phyloP scores from a whole-genome alignment of 495 filamentous ascomycete species.

The Tuber melanosporum region DNA sequence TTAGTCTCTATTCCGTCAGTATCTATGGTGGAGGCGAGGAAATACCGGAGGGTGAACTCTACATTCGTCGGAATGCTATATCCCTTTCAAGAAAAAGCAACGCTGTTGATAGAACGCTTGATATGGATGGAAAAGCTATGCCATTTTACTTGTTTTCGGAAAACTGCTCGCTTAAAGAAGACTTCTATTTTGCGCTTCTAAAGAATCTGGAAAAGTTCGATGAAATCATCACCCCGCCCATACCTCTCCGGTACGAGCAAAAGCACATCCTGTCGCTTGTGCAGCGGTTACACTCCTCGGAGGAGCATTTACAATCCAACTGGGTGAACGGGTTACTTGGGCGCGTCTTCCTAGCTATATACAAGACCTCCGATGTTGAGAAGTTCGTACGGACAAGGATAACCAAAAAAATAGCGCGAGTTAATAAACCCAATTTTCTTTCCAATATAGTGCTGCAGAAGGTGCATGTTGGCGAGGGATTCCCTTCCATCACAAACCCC shows the following conservation, averaged over 20 bases:
- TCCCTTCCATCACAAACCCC: slow-evolving; percentile 84
- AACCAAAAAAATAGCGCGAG: slow-evolving; percentile 90
- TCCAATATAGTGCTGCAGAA: slow-evolving; percentile 69
- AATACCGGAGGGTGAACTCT: slow-evolving; percentile 87
- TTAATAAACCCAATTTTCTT: slow-evolving; percentile 84
- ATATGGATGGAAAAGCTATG: slow-evolving; percentile 51
- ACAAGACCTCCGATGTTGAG: slow-evolving; percentile 76
- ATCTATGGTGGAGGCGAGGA: slow-evolving; percentile 74
- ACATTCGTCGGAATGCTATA: slow-evolving; percentile 91
- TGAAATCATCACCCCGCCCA: slow-evolving; percentile 51
- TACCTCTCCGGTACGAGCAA: slow-evolving; percentile 69
- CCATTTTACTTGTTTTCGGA: slow-evolving; percentile 94
- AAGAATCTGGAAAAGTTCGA: slow-evolving; percentile 67
- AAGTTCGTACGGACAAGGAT: slow-evolving; percentile 75
- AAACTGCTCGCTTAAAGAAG: slow-evolving; percentile 90
- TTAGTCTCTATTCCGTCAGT: slow-evolving; percentile 78
- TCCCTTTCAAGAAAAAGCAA: slow-evolving; percentile 67
- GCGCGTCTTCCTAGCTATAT: slow-evolving; percentile 76
- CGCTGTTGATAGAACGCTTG: slow-evolving; percentile 51
- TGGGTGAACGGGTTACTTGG: slow-evolving; percentile 93
- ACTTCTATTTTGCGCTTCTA: slow-evolving; percentile 91
- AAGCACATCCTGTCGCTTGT: slow-evolving; percentile 81
- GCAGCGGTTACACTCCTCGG: slow-evolving; percentile 81
- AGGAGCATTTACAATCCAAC: slow-evolving; percentile 82
- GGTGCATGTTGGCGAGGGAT: slow-evolving; percentile 79